These are phyloP conservation scores for Flaveria floridana DNA, from an alignment of 140 eudicot species.

Conservation along the genomic window DNA sequence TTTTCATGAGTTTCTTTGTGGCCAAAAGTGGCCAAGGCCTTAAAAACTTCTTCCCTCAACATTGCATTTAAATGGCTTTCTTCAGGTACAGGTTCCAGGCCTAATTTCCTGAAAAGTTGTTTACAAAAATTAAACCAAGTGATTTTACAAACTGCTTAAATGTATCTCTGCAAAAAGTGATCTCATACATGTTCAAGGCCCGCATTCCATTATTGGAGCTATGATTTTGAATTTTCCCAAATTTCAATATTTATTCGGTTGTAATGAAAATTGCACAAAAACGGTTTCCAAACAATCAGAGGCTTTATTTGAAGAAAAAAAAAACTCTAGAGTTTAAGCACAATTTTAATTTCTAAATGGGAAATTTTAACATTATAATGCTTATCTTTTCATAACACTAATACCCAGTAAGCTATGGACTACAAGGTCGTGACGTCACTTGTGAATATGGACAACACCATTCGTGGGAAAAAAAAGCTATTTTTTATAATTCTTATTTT, in stretches of 20 bases:
- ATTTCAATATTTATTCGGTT: too few species aligned
- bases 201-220: not conserved
- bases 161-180: constrained; percentile 6
- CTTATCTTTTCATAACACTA: not conserved
- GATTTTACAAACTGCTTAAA: constrained; percentile 5
- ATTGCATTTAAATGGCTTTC: constrained; percentile 44
- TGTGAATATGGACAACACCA: not conserved
- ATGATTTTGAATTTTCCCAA: not conserved
- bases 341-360: not conserved
- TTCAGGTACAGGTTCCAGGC: constrained; percentile 41
- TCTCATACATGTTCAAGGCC: constrained; percentile 5
- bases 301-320: not conserved
- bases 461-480: not conserved
- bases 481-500: not conserved
- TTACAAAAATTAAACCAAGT: not conserved
- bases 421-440: not conserved
- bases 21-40: constrained; percentile 51
- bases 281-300: not conserved
- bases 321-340: not conserved
- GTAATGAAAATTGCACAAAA: not conserved
- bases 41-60: constrained; percentile 49
- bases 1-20: constrained; percentile 47
- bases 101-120: constrained; percentile 36
- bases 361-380: not conserved
- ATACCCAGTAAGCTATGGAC: not conserved